Evolutionary conservation across 495 filamentous ascomycete genomes (phyloP).

Genomic region (Thozetella sp.): DNA sequence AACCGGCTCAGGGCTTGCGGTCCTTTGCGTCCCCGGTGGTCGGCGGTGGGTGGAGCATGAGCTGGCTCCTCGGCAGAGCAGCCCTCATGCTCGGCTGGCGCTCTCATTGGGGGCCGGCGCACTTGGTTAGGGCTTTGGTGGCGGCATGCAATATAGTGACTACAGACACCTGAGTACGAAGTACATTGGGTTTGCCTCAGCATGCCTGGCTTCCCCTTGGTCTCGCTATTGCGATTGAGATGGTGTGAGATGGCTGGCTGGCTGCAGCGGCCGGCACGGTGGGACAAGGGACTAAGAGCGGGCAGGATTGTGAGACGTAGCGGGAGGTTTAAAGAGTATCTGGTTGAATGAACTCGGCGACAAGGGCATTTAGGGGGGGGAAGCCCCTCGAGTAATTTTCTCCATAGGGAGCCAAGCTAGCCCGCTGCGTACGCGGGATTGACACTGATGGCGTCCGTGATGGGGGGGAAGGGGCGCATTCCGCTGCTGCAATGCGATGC

Average conservation of each 20-base stretch:
- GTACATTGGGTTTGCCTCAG: background rate
- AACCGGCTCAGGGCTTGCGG: background rate
- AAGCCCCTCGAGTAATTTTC: background rate
- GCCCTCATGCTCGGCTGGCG: background rate
- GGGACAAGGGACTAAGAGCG: constrained; percentile 10
- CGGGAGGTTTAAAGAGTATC: background rate
- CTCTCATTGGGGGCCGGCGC: background rate
- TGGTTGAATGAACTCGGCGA: constrained; percentile 1
- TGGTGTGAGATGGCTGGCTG: constrained; percentile 6
- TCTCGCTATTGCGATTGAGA: background rate
- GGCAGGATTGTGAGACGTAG: constrained; percentile 15
- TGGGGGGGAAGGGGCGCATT: constrained; percentile 1
- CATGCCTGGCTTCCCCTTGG: constrained; percentile 1
- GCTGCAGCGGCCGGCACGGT: constrained; percentile 17
- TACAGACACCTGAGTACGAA: background rate
- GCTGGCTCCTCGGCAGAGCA: background rate
- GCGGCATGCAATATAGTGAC: background rate
- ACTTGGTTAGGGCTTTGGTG: background rate
- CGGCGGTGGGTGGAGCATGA: background rate
- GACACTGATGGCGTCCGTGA: background rate
- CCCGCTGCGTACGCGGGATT: background rate
- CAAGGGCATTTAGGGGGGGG: constrained; percentile 1
- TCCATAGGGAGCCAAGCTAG: too few relatives aligned
- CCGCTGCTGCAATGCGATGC: constrained; percentile 26
- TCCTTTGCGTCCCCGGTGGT: background rate